Base-by-base conservation (phyloP, 495 filamentous ascomycete genomes). In the Parathielavia hyrcaniae region DNA sequence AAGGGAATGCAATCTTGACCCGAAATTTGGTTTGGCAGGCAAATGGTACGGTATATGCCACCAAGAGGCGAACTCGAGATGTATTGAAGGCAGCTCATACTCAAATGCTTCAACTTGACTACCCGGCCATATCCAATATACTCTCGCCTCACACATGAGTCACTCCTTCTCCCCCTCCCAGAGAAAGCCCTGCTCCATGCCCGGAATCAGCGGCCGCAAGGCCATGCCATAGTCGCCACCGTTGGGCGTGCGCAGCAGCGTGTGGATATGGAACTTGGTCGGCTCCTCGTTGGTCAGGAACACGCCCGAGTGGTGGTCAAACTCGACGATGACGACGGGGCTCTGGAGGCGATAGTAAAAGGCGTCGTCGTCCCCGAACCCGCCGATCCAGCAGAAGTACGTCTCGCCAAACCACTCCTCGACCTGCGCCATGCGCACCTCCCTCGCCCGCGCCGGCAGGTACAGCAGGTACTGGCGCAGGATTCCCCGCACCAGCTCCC, bases 241-340 rank as follows among this genome's bases (percentile, higher is more conserved):
- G 68, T 91, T 90, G 36, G 87, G 87, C 44, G 82, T 82, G 55
- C 87, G 67, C 63, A 87, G 65, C 59, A 87, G 67, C 0, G 87
- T 89, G 67, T 91, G 87, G 38, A 86, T 85, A 67, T 90, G 87
- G 61, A 86, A 91, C 72, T 86, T 87, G 59, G 83, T 83, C 14
- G 87, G 87, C 67, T 83, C 77, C 60, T 77, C 75, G 62, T 90
- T 91, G 1, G 79, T 82, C 69, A 91, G 71, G 61, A 89, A 91
- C 11, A 90, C 87, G 5, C 87, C 87, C 11, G 83, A 88, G 65
- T 91, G 88, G 64, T 88, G 85, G 65, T 91, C 88, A 68, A 91
- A 86, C 76, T 90, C 88, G 48, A 84, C 72, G 36, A 89, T 69
- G 14, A 88, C 72, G 1, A 90, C 84, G 0, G 86, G 86, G 61